Percentiles rank a stretch among this genome's conserved stretches.
Evolutionary conservation across 2,329 filamentous ascomycete genomes (phyloP).

Genomic region (Colletotrichum ledebouriae): DNA sequence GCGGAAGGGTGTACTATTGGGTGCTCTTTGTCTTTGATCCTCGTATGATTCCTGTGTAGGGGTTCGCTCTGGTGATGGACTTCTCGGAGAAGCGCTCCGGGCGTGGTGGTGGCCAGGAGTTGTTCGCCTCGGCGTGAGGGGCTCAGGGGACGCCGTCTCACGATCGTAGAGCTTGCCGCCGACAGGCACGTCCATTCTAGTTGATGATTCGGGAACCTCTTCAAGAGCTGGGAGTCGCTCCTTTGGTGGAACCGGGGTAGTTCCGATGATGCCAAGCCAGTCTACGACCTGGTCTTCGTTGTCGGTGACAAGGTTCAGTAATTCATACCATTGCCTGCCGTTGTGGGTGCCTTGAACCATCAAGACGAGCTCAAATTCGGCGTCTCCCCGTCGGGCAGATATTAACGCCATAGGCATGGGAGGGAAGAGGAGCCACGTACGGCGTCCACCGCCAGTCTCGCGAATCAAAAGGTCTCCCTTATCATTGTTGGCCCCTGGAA

Average conservation of each 20-base stretch:
- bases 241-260: constrained; percentile 62
- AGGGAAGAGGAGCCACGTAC: constrained; percentile 89
- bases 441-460: constrained; percentile 82
- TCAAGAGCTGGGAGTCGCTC: constrained; percentile 52
- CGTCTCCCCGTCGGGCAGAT: constrained; percentile 83
- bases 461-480: constrained; percentile 91
- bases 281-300: constrained; percentile 83
- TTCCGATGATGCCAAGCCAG: constrained; percentile 85
- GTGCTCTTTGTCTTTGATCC: constrained; percentile 50
- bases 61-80: constrained; percentile 53
- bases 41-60: constrained; percentile 56
- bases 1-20: constrained; percentile 55
- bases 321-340: constrained; percentile 83
- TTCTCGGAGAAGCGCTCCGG: constrained; percentile 46
- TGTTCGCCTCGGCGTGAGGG: constrained; percentile 48
- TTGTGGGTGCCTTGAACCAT: constrained; percentile 84
- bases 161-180: constrained; percentile 35
- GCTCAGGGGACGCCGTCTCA: constrained; percentile 43
- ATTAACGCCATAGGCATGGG: constrained; percentile 80
- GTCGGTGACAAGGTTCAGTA: constrained; percentile 82
- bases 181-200: constrained; percentile 37
- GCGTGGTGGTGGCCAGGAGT: constrained; percentile 55
- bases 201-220: constrained; percentile 42
- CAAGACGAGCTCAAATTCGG: constrained; percentile 79
- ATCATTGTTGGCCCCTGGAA: constrained; percentile 73